phyloP scores from a whole-genome alignment of 148 eudicot genomes.

The Rhododendron simsii region DNA sequence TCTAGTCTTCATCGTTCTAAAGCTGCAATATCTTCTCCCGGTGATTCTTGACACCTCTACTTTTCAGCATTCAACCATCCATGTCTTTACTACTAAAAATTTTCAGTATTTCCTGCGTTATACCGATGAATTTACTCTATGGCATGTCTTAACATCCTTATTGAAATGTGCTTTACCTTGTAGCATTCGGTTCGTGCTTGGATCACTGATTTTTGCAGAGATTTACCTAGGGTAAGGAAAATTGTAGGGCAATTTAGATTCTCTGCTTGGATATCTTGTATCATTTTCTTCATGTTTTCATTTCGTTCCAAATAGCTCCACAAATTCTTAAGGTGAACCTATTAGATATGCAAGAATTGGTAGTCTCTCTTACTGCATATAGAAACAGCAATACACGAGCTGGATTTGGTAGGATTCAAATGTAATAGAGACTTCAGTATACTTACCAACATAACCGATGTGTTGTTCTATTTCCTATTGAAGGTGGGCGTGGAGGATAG shows the following conservation, averaged over 20 bases:
- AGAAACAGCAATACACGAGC: neutral
- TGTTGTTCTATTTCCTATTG: neutral
- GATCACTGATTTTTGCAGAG: neutral
- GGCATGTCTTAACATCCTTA: neutral
- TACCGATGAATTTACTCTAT: neutral
- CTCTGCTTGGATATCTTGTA: neutral
- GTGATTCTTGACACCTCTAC: constrained; percentile 1
- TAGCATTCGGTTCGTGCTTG: neutral
- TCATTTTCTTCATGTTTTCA: neutral
- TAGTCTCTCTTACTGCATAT: neutral
- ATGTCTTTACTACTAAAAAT: neutral
- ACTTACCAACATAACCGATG: neutral
- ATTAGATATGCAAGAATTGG: neutral
- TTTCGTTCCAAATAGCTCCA: neutral
- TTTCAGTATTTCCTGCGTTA: neutral
- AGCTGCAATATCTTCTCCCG: constrained; percentile 7
- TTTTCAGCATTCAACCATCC: no score
- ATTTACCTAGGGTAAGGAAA: neutral
- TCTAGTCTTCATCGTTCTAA: constrained; percentile 4
- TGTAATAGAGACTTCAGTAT: neutral
- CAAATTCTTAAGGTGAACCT: neutral
- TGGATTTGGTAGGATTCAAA: neutral
- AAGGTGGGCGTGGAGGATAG: constrained; percentile 20
- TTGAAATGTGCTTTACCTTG: neutral
- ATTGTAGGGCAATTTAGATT: neutral